Evolutionary conservation across 148 eudicot species (phyloP).

Genomic region (Pouteria glomerata): DNA sequence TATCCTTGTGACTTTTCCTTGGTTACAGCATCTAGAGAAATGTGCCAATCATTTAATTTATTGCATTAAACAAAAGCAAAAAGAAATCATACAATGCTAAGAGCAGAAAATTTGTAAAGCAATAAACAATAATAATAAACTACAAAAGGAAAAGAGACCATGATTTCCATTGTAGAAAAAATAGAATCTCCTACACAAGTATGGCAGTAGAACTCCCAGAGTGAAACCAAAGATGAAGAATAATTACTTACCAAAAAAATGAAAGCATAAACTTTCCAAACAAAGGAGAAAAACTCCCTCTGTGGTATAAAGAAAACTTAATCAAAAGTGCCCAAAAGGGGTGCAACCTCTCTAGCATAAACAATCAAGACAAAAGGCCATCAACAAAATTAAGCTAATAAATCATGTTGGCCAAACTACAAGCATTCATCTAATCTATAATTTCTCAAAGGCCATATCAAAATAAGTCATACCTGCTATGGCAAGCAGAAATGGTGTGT

Average conservation of each 20-base stretch:
- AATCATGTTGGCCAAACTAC: not conserved
- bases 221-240: too few relatives aligned
- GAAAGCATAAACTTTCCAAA: not conserved
- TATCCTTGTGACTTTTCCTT: constrained; percentile 95
- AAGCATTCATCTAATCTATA: not conserved
- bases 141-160: not conserved
- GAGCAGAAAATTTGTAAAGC: not conserved
- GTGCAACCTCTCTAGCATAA: not conserved
- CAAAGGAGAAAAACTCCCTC: not conserved
- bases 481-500: not conserved
- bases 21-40: constrained; percentile 72
- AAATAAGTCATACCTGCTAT: not conserved
- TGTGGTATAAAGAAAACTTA: too few relatives aligned
- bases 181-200: not conserved
- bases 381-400: not conserved
- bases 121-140: not conserved
- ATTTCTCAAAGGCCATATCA: not conserved
- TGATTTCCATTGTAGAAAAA: not conserved
- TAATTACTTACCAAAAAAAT: too few relatives aligned
- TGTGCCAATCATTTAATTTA: constrained; percentile 6
- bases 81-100: not conserved
- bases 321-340: too few relatives aligned
- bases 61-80: constrained; percentile 5
- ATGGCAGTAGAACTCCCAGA: not conserved
- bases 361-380: not conserved